phyloP scores from a whole-genome alignment of 2,329 filamentous ascomycete species.

The Aspergillus niger region DNA sequence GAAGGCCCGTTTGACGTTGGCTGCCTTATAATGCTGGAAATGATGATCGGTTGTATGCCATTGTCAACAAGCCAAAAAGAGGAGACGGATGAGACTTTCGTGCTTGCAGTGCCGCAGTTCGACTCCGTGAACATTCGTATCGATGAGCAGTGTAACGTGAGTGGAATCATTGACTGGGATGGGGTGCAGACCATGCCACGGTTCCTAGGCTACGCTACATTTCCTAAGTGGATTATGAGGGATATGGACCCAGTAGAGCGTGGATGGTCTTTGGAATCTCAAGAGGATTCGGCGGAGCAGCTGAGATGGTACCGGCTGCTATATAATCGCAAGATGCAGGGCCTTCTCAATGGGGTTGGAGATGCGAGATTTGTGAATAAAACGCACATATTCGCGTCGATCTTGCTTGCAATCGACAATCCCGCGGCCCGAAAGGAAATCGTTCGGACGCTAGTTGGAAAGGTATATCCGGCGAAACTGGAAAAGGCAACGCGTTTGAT shows the following conservation, averaged over 20 bases:
- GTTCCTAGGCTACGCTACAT: slow-evolving; percentile 2
- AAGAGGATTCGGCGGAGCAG: slow-evolving; percentile 1
- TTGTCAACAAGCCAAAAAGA: neutral
- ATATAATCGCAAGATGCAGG: slow-evolving; percentile 7
- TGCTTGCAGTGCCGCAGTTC: neutral
- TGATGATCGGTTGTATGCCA: slow-evolving; percentile 5
- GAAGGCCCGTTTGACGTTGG: neutral
- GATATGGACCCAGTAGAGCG: neutral
- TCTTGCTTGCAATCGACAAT: neutral
- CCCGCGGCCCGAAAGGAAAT: neutral
- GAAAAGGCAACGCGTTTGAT: neutral
- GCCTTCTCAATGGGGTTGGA: neutral
- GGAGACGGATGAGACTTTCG: neutral
- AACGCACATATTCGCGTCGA: neutral
- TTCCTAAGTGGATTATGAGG: slow-evolving; percentile 3
- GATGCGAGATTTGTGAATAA: slow-evolving; percentile 4
- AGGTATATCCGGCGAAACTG: neutral
- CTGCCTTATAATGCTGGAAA: slow-evolving; percentile 1
- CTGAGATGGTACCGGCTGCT: slow-evolving; percentile 1
- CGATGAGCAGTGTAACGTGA: slow-evolving; percentile 1
- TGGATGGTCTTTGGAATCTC: neutral
- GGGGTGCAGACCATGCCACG: slow-evolving; percentile 7
- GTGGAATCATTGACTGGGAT: slow-evolving; percentile 5
- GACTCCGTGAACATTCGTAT: neutral
- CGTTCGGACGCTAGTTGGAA: neutral